phyloP scores from a whole-genome alignment of 2,329 filamentous ascomycete genomes.

The Cladosporium sp. region DNA sequence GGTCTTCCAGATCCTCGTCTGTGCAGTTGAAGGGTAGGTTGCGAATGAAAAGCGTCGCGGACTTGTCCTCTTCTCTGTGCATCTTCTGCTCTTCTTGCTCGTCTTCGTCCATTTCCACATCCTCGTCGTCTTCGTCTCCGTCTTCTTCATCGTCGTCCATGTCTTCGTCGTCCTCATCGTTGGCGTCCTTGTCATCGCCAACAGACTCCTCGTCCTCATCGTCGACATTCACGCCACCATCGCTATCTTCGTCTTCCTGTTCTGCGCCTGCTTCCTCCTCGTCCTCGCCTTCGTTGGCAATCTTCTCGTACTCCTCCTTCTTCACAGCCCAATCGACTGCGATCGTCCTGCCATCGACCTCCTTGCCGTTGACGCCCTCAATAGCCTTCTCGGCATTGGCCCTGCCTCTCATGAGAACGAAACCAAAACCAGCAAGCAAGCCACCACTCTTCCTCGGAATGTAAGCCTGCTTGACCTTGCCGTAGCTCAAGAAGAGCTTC shows the following conservation, averaged over 20 bases:
- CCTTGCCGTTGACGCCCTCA: slow-evolving; percentile 78
- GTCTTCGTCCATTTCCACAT: slow-evolving; percentile 37
- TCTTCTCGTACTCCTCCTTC: slow-evolving; percentile 67
- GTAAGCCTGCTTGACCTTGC: slow-evolving; percentile 83
- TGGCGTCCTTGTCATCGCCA: slow-evolving; percentile 37
- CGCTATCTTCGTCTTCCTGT: slow-evolving; percentile 39
- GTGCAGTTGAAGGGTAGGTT: slow-evolving; percentile 87
- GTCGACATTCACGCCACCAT: slow-evolving; percentile 18
- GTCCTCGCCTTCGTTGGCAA: slow-evolving; percentile 15
- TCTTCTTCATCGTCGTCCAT: slow-evolving; percentile 38
- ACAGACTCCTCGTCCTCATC: slow-evolving; percentile 34
- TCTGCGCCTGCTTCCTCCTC: slow-evolving; percentile 33
- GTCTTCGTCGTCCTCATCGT: slow-evolving; percentile 39
- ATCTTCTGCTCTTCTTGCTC: slow-evolving; percentile 38
- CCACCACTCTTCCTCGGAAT: slow-evolving; percentile 70
- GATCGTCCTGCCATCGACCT: slow-evolving; percentile 78
- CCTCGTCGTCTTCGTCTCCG: slow-evolving; percentile 30
- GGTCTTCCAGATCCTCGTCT: slow-evolving; percentile 74
- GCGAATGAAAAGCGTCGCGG: slow-evolving; percentile 80
- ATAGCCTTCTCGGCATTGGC: slow-evolving; percentile 91
- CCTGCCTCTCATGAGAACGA: slow-evolving; percentile 78
- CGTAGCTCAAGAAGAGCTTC: slow-evolving; percentile 76
- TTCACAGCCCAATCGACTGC: slow-evolving; percentile 98
- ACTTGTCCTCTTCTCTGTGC: slow-evolving; percentile 55
- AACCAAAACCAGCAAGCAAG: slow-evolving; percentile 79